Percentiles rank a stretch among this genome's conserved stretches.
phyloP scores from a whole-genome alignment of 169 alveolate genomes.

The Condylostoma magnum region DNA sequence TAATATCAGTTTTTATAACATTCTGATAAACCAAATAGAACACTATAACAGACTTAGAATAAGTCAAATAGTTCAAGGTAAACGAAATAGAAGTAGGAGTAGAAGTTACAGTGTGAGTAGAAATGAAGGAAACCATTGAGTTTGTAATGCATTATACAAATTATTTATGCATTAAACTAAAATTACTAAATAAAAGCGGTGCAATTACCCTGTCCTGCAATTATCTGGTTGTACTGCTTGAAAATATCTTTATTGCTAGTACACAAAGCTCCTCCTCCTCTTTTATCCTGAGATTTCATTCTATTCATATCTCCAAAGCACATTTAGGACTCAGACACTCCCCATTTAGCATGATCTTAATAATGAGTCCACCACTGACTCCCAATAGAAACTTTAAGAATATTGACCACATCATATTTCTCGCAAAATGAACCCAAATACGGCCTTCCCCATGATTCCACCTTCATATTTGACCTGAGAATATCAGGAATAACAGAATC shows the following conservation, averaged over 20 bases:
- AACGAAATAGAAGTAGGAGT: too few species aligned
- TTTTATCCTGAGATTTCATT: background rate
- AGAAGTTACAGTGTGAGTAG: too few species aligned
- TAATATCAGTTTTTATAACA: too few species aligned
- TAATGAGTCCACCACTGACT: constrained; percentile 17
- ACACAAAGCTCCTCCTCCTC: constrained; percentile 28
- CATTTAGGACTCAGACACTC: background rate
- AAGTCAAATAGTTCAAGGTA: too few species aligned
- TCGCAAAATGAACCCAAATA: background rate
- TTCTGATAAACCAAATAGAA: too few species aligned
- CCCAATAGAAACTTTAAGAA: background rate
- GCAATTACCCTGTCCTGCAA: background rate
- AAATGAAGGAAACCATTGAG: too few species aligned
- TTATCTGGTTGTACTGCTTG: background rate
- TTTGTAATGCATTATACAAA: too few species aligned
- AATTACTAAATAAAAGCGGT: too few species aligned
- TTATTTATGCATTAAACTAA: too few species aligned
- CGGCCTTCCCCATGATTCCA: constrained; percentile 21
- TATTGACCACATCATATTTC: background rate
- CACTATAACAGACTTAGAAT: too few species aligned
- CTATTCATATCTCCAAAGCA: constrained; percentile 17
- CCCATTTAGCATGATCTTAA: constrained; percentile 26
- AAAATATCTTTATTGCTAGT: background rate
- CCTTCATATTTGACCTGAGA: background rate
- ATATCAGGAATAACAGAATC: background rate